phyloP scores from a whole-genome alignment of 768 basidiomycete genomes.

The Tremella yokohamensis region DNA sequence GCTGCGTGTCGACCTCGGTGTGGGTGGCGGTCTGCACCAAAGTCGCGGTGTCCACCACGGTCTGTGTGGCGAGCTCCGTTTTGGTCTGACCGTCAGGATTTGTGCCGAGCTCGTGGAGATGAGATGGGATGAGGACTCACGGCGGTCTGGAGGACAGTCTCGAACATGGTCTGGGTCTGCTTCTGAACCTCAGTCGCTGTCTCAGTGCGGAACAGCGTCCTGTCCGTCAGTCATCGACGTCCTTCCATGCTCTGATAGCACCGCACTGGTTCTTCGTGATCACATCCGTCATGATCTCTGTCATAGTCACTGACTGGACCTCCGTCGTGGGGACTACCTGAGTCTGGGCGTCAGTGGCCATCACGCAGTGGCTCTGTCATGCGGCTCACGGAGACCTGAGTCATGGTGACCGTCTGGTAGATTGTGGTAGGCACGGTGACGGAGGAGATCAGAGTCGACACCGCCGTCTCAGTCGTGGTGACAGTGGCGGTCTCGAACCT shows the following conservation, averaged over 20 bases:
- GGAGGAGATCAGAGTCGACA: not conserved
- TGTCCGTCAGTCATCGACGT: conserved; percentile 8
- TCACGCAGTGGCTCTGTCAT: not conserved
- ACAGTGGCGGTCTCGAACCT: not conserved
- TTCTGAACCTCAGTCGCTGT: conserved; percentile 1
- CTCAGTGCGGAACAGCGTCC: not conserved
- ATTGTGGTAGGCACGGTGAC: not conserved
- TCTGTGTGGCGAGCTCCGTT: conserved; percentile 8
- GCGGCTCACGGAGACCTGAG: not conserved
- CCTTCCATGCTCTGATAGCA: not conserved
- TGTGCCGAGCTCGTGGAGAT: not conserved
- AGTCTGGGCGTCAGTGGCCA: not conserved
- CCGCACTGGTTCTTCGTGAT: not conserved
- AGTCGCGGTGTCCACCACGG: conserved; percentile 7
- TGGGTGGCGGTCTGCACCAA: conserved; percentile 6
- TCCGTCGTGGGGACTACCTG: not conserved
- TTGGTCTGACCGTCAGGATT: conserved; percentile 8
- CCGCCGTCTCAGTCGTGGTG: not conserved
- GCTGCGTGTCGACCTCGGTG: conserved; percentile 1
- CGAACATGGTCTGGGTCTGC: not conserved
- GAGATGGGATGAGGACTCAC: conserved; percentile 1
- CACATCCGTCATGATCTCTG: conserved; percentile 8
- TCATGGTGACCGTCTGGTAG: not conserved
- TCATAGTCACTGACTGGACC: conserved; percentile 2
- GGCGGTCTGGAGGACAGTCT: conserved; percentile 7